Evolutionary conservation across 768 basidiomycete genomes (phyloP).

Genomic region (Lactarius evosmus): DNA sequence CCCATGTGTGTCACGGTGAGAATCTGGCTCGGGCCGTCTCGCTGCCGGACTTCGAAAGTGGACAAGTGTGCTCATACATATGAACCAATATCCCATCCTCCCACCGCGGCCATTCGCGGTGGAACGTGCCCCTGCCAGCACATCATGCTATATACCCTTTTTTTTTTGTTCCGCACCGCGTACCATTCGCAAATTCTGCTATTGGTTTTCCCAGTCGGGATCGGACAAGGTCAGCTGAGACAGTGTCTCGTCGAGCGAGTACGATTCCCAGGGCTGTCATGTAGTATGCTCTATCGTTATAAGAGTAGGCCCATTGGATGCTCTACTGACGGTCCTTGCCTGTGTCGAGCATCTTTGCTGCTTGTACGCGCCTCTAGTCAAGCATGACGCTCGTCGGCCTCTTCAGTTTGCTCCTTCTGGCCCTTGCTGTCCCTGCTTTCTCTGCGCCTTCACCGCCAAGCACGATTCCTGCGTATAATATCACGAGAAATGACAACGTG

Average conservation of each 20-base stretch:
- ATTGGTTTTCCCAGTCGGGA: background rate
- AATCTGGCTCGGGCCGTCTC: background rate
- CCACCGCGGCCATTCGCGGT: background rate
- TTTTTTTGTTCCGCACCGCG: background rate
- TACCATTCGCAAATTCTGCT: background rate
- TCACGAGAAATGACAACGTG: conserved; percentile 62
- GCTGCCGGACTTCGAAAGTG: background rate
- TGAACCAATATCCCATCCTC: background rate
- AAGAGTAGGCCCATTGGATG: background rate
- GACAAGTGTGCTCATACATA: background rate
- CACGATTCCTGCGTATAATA: conserved; percentile 47
- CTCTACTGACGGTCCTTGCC: background rate
- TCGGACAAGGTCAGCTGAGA: background rate
- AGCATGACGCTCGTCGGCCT: background rate
- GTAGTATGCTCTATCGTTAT: background rate
- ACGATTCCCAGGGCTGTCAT: background rate
- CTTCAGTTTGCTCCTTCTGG: background rate
- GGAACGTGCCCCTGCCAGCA: background rate
- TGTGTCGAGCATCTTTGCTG: background rate
- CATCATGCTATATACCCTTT: background rate
- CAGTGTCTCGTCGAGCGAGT: background rate
- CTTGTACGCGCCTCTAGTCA: background rate
- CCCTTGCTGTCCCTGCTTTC: background rate
- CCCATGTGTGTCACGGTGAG: background rate
- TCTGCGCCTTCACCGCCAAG: background rate